phyloP scores from a whole-genome alignment of 2,329 filamentous ascomycete genomes.

The Graphilbum fragrans region DNA sequence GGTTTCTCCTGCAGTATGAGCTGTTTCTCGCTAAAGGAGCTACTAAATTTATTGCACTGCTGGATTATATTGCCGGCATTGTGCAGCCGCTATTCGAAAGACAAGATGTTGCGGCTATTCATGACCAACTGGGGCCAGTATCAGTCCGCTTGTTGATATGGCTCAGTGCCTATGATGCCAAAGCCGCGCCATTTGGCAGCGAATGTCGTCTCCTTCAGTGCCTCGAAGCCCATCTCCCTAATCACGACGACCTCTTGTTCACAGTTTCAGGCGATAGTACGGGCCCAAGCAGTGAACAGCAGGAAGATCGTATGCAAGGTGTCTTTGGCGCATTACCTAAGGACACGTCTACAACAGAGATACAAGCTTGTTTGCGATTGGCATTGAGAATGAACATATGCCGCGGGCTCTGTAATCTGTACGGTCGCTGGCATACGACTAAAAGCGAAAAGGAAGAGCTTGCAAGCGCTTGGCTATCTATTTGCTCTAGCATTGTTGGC shows the following conservation, averaged over 20 bases:
- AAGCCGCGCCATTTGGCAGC: not conserved
- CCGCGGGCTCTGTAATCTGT: not conserved
- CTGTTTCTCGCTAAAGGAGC: not conserved
- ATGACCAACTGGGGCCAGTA: not conserved
- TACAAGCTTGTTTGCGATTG: not conserved
- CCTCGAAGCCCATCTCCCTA: not conserved
- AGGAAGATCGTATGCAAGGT: no score
- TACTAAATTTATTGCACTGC: not conserved
- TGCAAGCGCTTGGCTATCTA: not conserved
- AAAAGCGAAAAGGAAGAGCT: not conserved
- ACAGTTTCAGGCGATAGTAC: no score
- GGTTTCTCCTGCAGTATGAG: constrained; percentile 1
- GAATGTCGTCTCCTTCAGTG: not conserved
- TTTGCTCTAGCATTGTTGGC: not conserved
- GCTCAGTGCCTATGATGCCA: not conserved
- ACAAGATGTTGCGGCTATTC: not conserved
- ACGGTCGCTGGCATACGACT: not conserved
- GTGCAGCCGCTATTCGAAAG: not conserved
- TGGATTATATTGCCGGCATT: not conserved
- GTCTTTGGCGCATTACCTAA: not conserved
- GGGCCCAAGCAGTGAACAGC: no score
- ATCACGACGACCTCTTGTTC: not conserved
- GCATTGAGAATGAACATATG: not conserved
- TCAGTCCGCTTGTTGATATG: not conserved
- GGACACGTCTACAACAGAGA: not conserved